Conservation (phyloP, 257 asterid species). For the Solanum paucissectum region DNA sequence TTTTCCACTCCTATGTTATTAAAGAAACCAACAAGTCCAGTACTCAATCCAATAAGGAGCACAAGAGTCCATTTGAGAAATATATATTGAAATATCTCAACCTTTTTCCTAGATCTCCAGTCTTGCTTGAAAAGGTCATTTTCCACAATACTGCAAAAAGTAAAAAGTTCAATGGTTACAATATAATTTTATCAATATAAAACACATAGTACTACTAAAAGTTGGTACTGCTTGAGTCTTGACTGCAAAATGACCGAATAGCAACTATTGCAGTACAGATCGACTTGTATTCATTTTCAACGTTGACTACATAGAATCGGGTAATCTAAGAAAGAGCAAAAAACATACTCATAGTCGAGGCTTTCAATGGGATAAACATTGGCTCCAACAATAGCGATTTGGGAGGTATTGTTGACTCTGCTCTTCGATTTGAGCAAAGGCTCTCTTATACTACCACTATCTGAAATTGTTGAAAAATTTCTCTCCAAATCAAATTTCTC, state of each 20-base stretch:
- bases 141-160: constrained; percentile 63
- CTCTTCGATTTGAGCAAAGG: constrained; percentile 36
- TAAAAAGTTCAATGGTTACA: too few relatives aligned
- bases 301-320: too few relatives aligned
- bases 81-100: constrained; percentile 68
- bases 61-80: constrained; percentile 88
- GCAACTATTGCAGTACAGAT: background rate
- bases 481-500: constrained; percentile 30
- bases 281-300: background rate
- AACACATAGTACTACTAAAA: too few relatives aligned
- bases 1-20: constrained; percentile 89
- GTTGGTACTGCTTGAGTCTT: background rate
- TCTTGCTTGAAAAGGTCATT: constrained; percentile 90
- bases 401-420: constrained; percentile 69
- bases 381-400: constrained; percentile 71
- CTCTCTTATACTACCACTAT: constrained; percentile 15
- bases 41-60: constrained; percentile 73
- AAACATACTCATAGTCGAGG: constrained; percentile 71
- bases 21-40: constrained; percentile 79
- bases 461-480: constrained; percentile 15
- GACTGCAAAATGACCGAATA: too few relatives aligned
- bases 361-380: constrained; percentile 65
- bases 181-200: too few relatives aligned
- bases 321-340: background rate
- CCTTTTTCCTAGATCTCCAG: constrained; percentile 85